A percentile compares a stretch with the other conserved stretches of the same genome.
phyloP scores from a whole-genome alignment of 371 early-diverging fungal genomes.

The Circinella umbellata region DNA sequence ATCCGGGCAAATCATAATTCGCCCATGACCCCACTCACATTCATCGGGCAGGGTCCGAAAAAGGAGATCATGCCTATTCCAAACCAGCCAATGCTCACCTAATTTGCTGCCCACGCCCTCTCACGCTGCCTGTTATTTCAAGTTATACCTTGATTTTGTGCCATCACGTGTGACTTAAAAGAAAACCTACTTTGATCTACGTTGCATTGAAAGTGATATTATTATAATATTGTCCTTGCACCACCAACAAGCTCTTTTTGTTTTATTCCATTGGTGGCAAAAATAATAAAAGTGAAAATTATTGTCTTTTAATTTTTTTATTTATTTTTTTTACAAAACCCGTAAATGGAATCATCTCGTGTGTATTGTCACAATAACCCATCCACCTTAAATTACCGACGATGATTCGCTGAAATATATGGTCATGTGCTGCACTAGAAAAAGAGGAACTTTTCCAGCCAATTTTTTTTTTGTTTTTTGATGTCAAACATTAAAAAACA shows the following conservation, averaged over 20 bases:
- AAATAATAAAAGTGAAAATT: no score
- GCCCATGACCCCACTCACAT: constrained; percentile 9
- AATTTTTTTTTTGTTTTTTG: no score
- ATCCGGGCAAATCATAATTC: neutral
- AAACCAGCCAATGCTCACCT: constrained; percentile 11
- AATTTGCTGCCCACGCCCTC: constrained; percentile 10
- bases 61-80: constrained; percentile 7
- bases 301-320: no score
- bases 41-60: constrained; percentile 7
- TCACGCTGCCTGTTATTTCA: constrained; percentile 7
- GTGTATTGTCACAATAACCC: no score
- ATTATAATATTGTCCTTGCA: neutral
- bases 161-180: constrained; percentile 11
- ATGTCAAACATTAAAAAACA: no score
- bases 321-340: no score
- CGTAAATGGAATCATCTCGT: no score
- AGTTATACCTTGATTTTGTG: neutral
- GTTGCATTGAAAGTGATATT: neutral
- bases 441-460: no score
- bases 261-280: neutral
- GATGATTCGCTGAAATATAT: no score
- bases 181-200: neutral
- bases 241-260: neutral
- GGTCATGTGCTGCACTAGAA: no score
- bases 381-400: no score